Evolutionary conservation across 1,284 basidiomycete genomes (phyloP), one percentile per base, ranked within the genome.

Genomic region (Taiwanofungus camphoratus): DNA sequence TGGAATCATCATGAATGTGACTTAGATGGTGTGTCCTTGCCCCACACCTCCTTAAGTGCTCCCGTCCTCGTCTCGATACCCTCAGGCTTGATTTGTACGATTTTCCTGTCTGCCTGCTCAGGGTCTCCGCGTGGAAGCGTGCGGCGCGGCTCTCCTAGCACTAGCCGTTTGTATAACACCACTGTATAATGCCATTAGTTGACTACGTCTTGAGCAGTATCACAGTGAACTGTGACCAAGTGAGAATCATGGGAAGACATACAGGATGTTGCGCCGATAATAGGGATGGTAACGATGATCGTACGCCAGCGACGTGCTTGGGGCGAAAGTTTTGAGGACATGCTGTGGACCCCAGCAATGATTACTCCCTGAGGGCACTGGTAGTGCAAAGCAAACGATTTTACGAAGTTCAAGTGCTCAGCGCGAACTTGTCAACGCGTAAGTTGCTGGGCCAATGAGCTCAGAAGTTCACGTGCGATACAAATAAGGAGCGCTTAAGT

Each of bases 131-230:
- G 51, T 11, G 59, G 61, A 20, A 68, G 46, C 35, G 51, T 61
- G 26, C 68, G 57, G 46, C 75, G 78, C 4, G 77, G 73, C 57
- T 84, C 76, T 32, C 77, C 80, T n/a, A 76, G 62, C 12, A 76
- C 68, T 4, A 82, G 65, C 2, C 83, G 76, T 58, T 77, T 77
- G 56, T 82, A 87, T 46, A 86, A 58, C 31, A 85, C 74, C 39
- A 75, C 82, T 86, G 52, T 52, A 27, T 41, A n/a, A 58, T 50
- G 46, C 31, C 20, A 35, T 48, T 27, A 41, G 37, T 45, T 36
- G 26, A n/a, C 24, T 42, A 21, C 16, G 16, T 33, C 16, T 27
- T 38, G 21, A 39, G 34, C 37, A 32, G 35, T 23, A 42, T n/a
- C n/a, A n/a, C n/a, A n/a, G n/a, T n/a, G n/a, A n/a, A n/a, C 16